Evolutionary conservation across 177 flowering plant genomes (phyloP), one percentile per base, ranked within the genome.

Genomic region (Tripterygium wilfordii): DNA sequence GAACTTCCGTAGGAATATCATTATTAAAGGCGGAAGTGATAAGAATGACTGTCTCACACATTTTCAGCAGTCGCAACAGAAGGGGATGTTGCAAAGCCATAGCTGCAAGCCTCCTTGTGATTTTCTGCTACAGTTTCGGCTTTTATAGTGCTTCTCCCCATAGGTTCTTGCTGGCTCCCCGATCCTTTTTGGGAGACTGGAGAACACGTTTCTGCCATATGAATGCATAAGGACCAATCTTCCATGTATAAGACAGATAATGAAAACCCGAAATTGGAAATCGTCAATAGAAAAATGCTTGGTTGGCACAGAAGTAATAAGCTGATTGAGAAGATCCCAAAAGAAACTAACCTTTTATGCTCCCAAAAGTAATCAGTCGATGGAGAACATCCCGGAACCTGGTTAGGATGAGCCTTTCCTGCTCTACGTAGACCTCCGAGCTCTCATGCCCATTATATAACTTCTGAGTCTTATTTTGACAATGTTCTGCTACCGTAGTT

Each of bases 361-460:
- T 49, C n/a, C 70, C 78, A 32, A 49, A 47, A 59, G 65, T 61
- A 37, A 79, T 70, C 26, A 82, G 66, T 19, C 56, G 41, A 40
- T 61, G 60, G 31, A 82, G 82, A 58, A 56, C 60, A 61, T 71
- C 67, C 33, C 70, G 61, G 26, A 72, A 69, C 45, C 14, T 57
- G 21, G 72, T 68, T 53, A 79, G 56, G 20, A 82, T 65, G 18
- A 68, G 21, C 39, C 65, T 74, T 63, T 81, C 88, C 53, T 74
- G 82, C 53, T 71, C 77, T 15, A 60, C 74, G 55, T 74, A 60
- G 20, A 57, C 38, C 47, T 62, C 70, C 8, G 71, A 26, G 22
- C 27, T 30, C 15, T 40, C 55, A 15, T 41, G 30, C 22, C 36
- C 39, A 46, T 45, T 23, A 15, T 53, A 36, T 51, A 60, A 39